Evolutionary conservation across 495 filamentous ascomycete species (phyloP).

Genomic region (Tuber brumale): DNA sequence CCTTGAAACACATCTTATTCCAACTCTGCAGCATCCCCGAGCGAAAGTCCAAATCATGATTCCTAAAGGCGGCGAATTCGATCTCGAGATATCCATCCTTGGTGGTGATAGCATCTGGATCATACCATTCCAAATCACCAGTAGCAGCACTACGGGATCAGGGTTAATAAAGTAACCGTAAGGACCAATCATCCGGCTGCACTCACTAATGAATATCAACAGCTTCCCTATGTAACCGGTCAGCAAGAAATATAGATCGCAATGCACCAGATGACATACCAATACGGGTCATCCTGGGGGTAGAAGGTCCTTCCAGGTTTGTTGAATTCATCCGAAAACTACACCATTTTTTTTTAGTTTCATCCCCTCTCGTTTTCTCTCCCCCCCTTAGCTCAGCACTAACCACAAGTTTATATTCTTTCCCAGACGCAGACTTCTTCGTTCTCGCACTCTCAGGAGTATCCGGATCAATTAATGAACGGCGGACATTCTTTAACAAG

Average conservation of each 20-base stretch:
- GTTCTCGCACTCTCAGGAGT: conserved; percentile 57
- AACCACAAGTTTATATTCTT: conserved; percentile 59
- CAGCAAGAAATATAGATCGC: conserved; percentile 16
- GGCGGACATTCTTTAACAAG: conserved; percentile 57
- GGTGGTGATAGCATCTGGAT: conserved; percentile 68
- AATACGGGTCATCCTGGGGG: conserved; percentile 66
- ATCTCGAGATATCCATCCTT: conserved; percentile 61
- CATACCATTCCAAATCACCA: conserved; percentile 75
- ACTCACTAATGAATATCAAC: conserved; percentile 66
- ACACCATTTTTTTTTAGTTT: conserved; percentile 11
- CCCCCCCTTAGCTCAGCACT: conserved; percentile 32
- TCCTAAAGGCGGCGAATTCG: conserved; percentile 60
- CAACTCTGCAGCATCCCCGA: conserved; percentile 80
- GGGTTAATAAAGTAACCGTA: conserved; percentile 11
- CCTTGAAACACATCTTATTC: conserved; percentile 75
- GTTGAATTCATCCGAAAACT: conserved; percentile 79
- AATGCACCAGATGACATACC: conserved; percentile 33
- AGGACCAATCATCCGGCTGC: neutral
- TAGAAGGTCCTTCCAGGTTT: conserved; percentile 65
- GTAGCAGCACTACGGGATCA: conserved; percentile 54
- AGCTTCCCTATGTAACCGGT: conserved; percentile 46
- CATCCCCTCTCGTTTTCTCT: neutral
- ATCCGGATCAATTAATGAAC: conserved; percentile 62
- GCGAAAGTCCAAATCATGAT: conserved; percentile 62
- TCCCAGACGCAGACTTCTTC: conserved; percentile 55